Percentiles rank a stretch among this genome's conserved stretches.
Evolutionary conservation across 306 rosid genomes (phyloP).

Genomic region (cucumber (Cucumis sativus)): DNA sequence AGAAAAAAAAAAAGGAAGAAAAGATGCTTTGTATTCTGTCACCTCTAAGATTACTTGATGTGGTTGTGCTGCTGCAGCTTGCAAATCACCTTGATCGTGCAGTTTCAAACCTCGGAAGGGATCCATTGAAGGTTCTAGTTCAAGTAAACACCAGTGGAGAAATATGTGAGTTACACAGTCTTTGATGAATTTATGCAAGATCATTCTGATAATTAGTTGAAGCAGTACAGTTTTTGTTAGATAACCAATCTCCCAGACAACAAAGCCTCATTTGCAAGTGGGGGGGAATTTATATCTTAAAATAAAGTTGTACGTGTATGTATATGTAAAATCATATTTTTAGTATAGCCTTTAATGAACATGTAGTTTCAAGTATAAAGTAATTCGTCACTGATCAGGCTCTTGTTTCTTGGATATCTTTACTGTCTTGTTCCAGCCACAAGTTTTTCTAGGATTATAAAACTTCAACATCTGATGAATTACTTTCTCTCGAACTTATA

Average conservation of each 20-base stretch:
- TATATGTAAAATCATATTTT: background rate
- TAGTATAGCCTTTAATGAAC: background rate
- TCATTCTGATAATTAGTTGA: background rate
- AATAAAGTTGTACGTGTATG: background rate
- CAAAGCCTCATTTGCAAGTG: background rate
- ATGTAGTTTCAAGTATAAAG: background rate
- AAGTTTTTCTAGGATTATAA: background rate
- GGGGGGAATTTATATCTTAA: background rate
- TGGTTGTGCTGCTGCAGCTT: constrained; percentile 37
- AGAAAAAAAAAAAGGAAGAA: background rate
- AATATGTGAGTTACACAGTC: constrained; percentile 45
- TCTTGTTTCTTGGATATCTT: background rate
- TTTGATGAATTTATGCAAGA: background rate
- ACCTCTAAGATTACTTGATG: background rate
- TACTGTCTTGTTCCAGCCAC: background rate
- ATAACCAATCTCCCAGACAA: background rate
- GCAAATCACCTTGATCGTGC: constrained; percentile 69
- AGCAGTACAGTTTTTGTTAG: background rate
- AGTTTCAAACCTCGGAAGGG: constrained; percentile 62
- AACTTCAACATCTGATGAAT: background rate
- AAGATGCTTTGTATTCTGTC: background rate
- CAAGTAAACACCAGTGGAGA: constrained; percentile 97
- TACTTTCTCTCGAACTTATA: background rate
- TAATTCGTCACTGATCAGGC: background rate
- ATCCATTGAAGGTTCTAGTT: constrained; percentile 60